Evolutionary conservation across 768 basidiomycete genomes (phyloP), one percentile per base, ranked within the genome.

Genomic region (Chlorophyllum brunneum): DNA sequence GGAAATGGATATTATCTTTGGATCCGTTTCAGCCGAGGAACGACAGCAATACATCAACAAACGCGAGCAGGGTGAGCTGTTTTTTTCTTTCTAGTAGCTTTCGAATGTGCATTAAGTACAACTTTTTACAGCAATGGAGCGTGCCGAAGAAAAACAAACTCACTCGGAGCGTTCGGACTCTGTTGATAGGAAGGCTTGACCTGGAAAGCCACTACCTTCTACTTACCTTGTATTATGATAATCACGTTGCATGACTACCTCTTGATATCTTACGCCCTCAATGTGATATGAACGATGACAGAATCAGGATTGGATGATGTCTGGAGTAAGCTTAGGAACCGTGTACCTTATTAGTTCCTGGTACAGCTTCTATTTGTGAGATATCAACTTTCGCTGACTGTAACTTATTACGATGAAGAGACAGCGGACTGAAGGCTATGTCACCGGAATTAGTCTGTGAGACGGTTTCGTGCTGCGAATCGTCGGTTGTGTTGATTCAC

Each of bases 1-100:
- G 59, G 76, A 77, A 50, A 78, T 79, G 75, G 77, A 79, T 58
- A 56, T 77, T 48, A 73, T 77, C 34, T 79, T 79, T 40, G 88
- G 86, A 4, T 55, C 83, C 0, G 75, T 88, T 29, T 70, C 71
- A 15, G 70, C 67, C 8, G 82, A 82, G 54, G 59, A 77, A 48
- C 81, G 86, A 42, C 70, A 73, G 37, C 75, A 69, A 0, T 72
- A 81, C 51, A 81, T 89, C 57, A 66, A 63, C 38, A 71, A 65
- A 59, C 71, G 74, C 24, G 74, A 80, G 57, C 68, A 66, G 51
- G 72, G 39, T 53, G 24, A 48, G 37, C 27, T 8, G 23, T 23
- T n/a, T 30, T 5, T 45, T 27, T 29, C 29, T 8, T 29, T n/a
- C n/a, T 36, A 11, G 4, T 31, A 2, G 15, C 34, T 36, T 36